Evolutionary conservation across 2,329 filamentous ascomycete genomes (phyloP).

Genomic region (Byssochlamys sp.): DNA sequence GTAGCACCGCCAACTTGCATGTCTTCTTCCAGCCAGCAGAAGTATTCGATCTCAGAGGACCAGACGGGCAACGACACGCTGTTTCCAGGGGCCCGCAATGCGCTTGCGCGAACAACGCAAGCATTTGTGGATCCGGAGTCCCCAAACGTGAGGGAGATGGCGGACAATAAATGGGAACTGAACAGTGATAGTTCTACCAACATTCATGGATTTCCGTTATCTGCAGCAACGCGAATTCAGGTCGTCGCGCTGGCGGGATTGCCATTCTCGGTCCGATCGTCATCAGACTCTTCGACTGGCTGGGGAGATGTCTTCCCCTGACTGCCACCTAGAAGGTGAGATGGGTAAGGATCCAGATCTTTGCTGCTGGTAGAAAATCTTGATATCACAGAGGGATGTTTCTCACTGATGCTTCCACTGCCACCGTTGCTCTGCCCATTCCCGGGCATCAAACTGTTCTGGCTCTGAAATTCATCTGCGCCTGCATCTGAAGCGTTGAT

Average conservation of each 20-base stretch:
- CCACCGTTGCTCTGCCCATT: slow-evolving; percentile 16
- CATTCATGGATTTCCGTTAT: background rate
- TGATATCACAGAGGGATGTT: slow-evolving; percentile 39
- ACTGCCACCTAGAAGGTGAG: slow-evolving; percentile 27
- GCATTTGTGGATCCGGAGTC: background rate
- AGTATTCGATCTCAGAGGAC: background rate
- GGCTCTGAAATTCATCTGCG: slow-evolving; percentile 20
- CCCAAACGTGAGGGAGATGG: background rate
- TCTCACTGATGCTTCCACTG: slow-evolving; percentile 19
- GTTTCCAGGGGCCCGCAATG: background rate
- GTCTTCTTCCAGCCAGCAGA: background rate
- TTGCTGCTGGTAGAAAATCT: slow-evolving; percentile 45
- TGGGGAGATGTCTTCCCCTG: slow-evolving; percentile 15
- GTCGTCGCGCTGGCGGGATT: slow-evolving; percentile 1
- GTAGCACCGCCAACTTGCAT: background rate
- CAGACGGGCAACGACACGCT: background rate
- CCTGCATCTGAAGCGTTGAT: slow-evolving; percentile 44
- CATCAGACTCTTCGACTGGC: slow-evolving; percentile 16
- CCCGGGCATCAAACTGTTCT: slow-evolving; percentile 23
- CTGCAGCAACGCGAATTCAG: background rate
- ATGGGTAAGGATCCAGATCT: slow-evolving; percentile 40
- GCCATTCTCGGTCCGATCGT: slow-evolving; percentile 8
- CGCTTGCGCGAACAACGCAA: background rate
- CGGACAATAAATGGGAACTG: background rate
- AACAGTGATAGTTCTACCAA: background rate